Conservation (phyloP, 129 eudicot species). For the Calendula officinalis region DNA sequence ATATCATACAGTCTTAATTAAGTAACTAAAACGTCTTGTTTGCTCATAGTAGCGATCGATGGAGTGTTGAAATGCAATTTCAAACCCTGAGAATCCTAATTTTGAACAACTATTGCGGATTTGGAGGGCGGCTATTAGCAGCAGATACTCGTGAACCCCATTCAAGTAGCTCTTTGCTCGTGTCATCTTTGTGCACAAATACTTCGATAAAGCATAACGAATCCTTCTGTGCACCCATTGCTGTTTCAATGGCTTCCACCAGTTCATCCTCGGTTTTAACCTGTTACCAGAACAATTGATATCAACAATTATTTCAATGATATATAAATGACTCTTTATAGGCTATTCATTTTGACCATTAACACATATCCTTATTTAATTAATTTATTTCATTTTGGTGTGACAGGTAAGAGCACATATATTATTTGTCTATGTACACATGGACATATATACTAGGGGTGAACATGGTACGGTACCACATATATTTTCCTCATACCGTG, state of each 20-base stretch:
- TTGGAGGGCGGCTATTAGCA: constrained; percentile 86
- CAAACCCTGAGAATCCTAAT: neutral
- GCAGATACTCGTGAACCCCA: constrained; percentile 92
- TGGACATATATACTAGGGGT: too few species aligned
- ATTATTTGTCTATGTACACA: too few species aligned
- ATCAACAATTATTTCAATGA: neutral
- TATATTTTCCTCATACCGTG: too few species aligned
- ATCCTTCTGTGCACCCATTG: constrained; percentile 53
- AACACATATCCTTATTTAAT: too few species aligned
- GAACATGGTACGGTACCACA: too few species aligned
- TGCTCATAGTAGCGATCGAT: neutral
- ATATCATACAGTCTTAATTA: neutral
- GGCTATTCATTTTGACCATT: too few species aligned
- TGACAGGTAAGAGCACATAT: too few species aligned
- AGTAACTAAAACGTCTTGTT: neutral
- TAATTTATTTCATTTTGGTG: too few species aligned
- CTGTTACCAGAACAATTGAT: constrained; percentile 27
- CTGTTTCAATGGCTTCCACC: constrained; percentile 58
- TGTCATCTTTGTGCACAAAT: constrained; percentile 75
- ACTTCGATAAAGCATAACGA: constrained; percentile 87
- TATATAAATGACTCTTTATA: neutral
- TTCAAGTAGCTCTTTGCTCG: constrained; percentile 86
- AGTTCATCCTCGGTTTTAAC: constrained; percentile 73
- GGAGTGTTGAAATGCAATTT: neutral
- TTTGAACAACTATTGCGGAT: constrained; percentile 52